Percentiles rank a stretch among this genome's conserved stretches.
phyloP scores from a whole-genome alignment of 371 early-diverging fungal species.

The Mortierella sp. region DNA sequence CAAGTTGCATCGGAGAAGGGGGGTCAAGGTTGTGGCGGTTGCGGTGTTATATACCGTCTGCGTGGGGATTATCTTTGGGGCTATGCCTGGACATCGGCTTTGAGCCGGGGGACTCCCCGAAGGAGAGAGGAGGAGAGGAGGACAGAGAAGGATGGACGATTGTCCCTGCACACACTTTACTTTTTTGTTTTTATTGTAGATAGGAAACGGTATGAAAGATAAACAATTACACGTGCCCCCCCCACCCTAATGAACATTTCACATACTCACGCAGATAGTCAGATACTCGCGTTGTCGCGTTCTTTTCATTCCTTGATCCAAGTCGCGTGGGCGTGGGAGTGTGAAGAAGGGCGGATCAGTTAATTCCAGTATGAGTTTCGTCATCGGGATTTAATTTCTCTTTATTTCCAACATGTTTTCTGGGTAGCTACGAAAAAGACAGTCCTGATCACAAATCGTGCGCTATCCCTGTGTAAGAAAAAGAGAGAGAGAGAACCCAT shows the following conservation, averaged over 20 bases:
- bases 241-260: not conserved
- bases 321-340: too few species aligned
- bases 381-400: not conserved
- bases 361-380: not conserved
- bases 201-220: not conserved
- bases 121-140: not conserved
- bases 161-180: not conserved
- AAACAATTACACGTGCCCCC: not conserved
- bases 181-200: not conserved
- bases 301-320: too few species aligned
- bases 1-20: slow-evolving; percentile 32
- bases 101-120: not conserved
- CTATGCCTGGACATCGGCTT: slow-evolving; percentile 40
- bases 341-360: not conserved
- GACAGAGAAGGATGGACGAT: not conserved
- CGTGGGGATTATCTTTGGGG: slow-evolving; percentile 31
- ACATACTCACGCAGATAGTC: not conserved
- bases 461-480: not conserved
- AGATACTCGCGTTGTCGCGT: not conserved
- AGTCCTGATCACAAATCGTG: not conserved
- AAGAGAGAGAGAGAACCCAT: not conserved
- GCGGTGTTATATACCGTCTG: slow-evolving; percentile 39
- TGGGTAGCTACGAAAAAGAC: not conserved
- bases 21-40: slow-evolving; percentile 25
- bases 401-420: slow-evolving; percentile 12